Percentiles rank a stretch among this genome's conserved stretches.
These are phyloP conservation scores for Fusarium xylarioides DNA, from an alignment of 2,329 filamentous ascomycete genomes.

Conservation along the genomic window DNA sequence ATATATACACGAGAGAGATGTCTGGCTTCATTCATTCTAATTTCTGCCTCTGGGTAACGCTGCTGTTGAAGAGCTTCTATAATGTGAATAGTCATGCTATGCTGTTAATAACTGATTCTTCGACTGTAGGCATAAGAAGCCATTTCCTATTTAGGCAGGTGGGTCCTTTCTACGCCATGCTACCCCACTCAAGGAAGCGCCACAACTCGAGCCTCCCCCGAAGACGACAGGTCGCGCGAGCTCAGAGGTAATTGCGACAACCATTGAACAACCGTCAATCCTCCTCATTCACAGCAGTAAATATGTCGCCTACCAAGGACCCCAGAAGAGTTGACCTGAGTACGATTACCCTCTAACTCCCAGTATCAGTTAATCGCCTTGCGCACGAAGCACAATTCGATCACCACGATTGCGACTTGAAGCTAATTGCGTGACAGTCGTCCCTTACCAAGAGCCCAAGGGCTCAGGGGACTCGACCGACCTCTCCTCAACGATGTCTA, in stretches of 20 bases:
- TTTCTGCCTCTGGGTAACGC: not conserved
- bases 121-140: not conserved
- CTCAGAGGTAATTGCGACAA: constrained; percentile 36
- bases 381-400: not conserved
- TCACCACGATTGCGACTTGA: constrained; percentile 4
- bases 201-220: constrained; percentile 23
- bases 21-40: not conserved
- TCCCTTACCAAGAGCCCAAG: constrained; percentile 84
- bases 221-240: constrained; percentile 29
- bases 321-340: constrained; percentile 56
- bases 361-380: not conserved
- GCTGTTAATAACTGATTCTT: not conserved
- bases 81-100: not conserved
- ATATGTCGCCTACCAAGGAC: constrained; percentile 56
- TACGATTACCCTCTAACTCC: constrained; percentile 37
- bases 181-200: constrained; percentile 13
- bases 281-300: constrained; percentile 20
- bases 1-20: constrained; percentile 1
- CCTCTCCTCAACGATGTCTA: constrained; percentile 74
- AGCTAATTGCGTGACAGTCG: constrained; percentile 64
- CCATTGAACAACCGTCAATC: constrained; percentile 16
- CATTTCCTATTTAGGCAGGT: constrained; percentile 32
- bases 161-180: constrained; percentile 23
- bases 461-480: constrained; percentile 72
- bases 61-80: not conserved